These are phyloP conservation scores for Lolium rigidum DNA, from an alignment of 176 grass and related monocot species.

Conservation along the genomic window DNA sequence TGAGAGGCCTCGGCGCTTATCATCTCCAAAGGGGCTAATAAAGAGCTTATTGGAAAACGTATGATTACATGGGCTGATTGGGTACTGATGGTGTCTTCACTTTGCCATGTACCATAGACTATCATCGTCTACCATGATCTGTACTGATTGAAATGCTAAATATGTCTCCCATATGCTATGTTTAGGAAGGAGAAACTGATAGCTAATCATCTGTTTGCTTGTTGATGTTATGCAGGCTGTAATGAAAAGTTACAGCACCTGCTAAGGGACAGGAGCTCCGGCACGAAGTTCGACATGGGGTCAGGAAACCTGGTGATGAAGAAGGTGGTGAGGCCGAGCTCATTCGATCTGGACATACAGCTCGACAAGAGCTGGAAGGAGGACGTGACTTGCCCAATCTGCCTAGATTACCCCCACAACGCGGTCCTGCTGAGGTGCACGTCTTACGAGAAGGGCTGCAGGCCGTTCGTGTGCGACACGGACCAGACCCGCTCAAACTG, in stretches of 20 bases:
- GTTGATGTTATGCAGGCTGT: constrained; percentile 41
- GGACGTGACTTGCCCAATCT: constrained; percentile 92
- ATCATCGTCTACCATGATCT: not conserved
- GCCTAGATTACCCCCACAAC: constrained; percentile 91
- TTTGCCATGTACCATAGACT: not conserved
- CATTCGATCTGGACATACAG: constrained; percentile 65
- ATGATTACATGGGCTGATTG: constrained; percentile 37
- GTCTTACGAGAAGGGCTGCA: constrained; percentile 86
- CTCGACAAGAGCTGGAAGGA: constrained; percentile 66
- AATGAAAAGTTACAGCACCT: constrained; percentile 31
- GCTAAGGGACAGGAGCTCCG: constrained; percentile 11
- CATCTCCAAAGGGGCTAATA: not conserved
- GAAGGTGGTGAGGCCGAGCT: constrained; percentile 52
- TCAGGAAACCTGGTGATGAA: constrained; percentile 51
- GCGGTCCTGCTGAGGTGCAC: constrained; percentile 79
- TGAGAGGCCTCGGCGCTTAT: not conserved
- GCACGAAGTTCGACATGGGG: constrained; percentile 43
- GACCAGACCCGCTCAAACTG: constrained; percentile 94
- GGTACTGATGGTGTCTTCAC: constrained; percentile 11
- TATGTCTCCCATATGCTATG: not conserved
- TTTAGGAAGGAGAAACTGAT: not conserved
- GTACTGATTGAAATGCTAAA: constrained; percentile 27
- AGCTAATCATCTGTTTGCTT: constrained; percentile 18
- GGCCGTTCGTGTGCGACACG: constrained; percentile 91
- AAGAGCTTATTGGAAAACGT: not conserved